These are phyloP conservation scores for Bjerkandera adusta DNA, from an alignment of 1,284 basidiomycete genomes.

Conservation along the genomic window DNA sequence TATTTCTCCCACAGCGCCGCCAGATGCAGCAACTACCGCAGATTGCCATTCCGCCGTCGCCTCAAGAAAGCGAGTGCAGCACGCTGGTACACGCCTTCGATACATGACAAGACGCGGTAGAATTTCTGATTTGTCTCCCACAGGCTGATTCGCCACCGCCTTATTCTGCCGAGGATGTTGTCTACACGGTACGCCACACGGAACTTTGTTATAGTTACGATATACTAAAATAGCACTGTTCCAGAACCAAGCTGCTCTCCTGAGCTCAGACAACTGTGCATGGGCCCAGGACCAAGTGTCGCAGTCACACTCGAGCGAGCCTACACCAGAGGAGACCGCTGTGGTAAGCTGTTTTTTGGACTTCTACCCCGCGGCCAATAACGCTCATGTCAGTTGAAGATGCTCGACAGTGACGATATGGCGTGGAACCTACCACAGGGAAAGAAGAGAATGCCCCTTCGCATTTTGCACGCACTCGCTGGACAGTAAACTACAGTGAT, in stretches of 20 bases:
- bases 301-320: neutral
- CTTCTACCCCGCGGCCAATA: neutral
- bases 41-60: conserved; percentile 20
- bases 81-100: conserved; percentile 25
- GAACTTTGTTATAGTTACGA: neutral
- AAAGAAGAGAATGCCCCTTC: conserved; percentile 10
- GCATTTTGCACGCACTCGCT: conserved; percentile 15
- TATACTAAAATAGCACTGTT: neutral
- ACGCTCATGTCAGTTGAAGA: conserved; percentile 6
- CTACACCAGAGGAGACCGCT: conserved; percentile 2
- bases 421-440: conserved; percentile 12
- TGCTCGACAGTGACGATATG: conserved; percentile 16
- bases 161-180: conserved; percentile 8
- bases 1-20: conserved; percentile 19
- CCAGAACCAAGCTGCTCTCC: conserved; percentile 4
- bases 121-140: neutral
- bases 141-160: conserved; percentile 28
- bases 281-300: conserved; percentile 6
- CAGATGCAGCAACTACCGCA: conserved; percentile 15
- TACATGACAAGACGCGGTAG: neutral
- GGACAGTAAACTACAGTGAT: conserved; percentile 9
- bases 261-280: conserved; percentile 13
- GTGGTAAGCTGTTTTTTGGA: conserved; percentile 4
- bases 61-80: conserved; percentile 30
- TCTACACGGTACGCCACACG: neutral